Base-by-base conservation (phyloP, 768 basidiomycete genomes). In the Cubamyces sp. region DNA sequence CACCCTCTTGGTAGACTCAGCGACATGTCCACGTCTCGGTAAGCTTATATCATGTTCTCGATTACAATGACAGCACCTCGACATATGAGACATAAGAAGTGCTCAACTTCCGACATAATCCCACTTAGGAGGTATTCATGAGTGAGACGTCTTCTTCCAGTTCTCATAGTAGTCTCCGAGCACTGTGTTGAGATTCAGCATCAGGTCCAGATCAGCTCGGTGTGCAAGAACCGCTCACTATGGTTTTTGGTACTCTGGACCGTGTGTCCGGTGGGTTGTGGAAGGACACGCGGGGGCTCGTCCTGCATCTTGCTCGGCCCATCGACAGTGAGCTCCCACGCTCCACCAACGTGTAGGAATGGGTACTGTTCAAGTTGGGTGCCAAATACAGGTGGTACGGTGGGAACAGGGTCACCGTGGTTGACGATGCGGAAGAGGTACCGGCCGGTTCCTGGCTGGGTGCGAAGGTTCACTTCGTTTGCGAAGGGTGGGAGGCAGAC, bases 351-450 rank as follows among this genome's bases (percentile, higher is more conserved):
- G 26, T 61, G 60, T 8, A 61, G 18, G 60, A 49, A 61, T 7
- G 60, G 60, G 37, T 41, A 61, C 14, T 55, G 16, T 7, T 5
- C 46, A 26, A 61, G 0, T 18, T 55, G 41, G 19, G 14, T 19
- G 37, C n/a, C 47, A 16, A 46, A 39, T 9, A 43, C 34, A 9
- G 56, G 56, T 23, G 60, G 60, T 9, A 61, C 45, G 6, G 43
- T 41, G 40, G 53, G 23, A 18, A 61, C 47, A 19, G 60, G 60
- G 39, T 61, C 60, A 19, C 43, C 39, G 19, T 50, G 28, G 41
- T 61, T 61, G 54, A 61, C 60, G 60, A 61, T 55, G 46, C 60
- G 53, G 54, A 61, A 61, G 53, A 52, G 9, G 60, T 54, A 54
- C 5, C 28, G 39, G 23, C 60, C 60, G 28, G 39, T 41, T 5